Base-by-base conservation (phyloP, 2,329 filamentous ascomycete genomes). In the Alternaria rosae region DNA sequence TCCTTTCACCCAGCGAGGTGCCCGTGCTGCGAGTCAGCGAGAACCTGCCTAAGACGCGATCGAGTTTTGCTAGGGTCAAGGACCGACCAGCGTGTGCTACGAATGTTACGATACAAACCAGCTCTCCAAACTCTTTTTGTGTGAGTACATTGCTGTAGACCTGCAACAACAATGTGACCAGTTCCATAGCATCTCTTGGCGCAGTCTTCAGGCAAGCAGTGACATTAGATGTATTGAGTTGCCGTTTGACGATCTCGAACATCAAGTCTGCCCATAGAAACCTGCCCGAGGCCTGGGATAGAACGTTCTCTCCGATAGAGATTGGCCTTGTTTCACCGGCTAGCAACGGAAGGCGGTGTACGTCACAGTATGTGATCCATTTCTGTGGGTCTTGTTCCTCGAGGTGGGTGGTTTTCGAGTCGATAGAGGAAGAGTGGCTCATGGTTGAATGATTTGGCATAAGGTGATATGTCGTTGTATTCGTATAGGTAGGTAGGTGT, bases 181-280 rank as follows among this genome's bases (percentile, higher is more conserved):
- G 32, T 15, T 38, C 50, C 20, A 38, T 38, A 13, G 38, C n/a
- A 21, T 38, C 50, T 15, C 23, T 13, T 13, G 50, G 50, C 28
- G 50, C 50, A 17, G 50, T 41, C 20, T 20, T 15, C 23, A 53
- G 28, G 32, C 50, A 25, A 23, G 20, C 32, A 23, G 20, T 20
- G 23, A 41, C 20, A n/a, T 28, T 30, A 15, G 30, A 25, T 53
- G 32, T 38, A 38, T 32, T 53, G 13, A 20, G n/a, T 23, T 53
- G 50, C 50, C 50, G 35, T 41, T 53, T 53, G 23, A 42, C 20
- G 32, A 53, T 53, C 12, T 53, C 50, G n/a, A 38, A 38, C 30
- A 53, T 53, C 15, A 53, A 17, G 25, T 53, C 38, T 41, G 50
- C 50, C 32, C 50, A 53, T 21, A 53, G 32, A 38, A 53, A 53